Percentiles rank a stretch among this genome's conserved stretches.
These are phyloP conservation scores for Setomelanomma holmii DNA, from an alignment of 2,329 filamentous ascomycete species.

Conservation along the genomic window DNA sequence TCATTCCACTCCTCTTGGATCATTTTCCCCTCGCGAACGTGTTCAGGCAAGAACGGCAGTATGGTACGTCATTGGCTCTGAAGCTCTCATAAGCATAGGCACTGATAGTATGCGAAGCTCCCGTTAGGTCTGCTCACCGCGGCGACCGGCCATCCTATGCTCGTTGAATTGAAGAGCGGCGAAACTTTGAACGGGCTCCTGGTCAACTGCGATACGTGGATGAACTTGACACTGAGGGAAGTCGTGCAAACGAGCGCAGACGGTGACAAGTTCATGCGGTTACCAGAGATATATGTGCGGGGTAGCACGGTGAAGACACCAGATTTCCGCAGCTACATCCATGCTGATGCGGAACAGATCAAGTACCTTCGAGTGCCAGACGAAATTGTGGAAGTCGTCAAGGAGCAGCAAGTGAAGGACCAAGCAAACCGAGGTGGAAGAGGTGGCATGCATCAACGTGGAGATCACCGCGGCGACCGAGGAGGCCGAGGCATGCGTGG, in stretches of 20 bases:
- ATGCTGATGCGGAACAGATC: conserved; percentile 67
- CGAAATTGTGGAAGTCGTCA: conserved; percentile 93
- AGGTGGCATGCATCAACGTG: conserved; percentile 65
- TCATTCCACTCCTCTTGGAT: too few relatives aligned
- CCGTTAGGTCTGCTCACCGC: conserved; percentile 85
- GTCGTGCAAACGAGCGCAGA: conserved; percentile 96
- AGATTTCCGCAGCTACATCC: not conserved
- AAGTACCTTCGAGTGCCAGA: conserved; percentile 97
- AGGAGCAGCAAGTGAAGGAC: conserved; percentile 85
- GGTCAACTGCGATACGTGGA: conserved; percentile 98
- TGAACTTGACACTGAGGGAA: conserved; percentile 97
- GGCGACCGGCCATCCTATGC: conserved; percentile 96
- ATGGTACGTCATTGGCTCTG: conserved; percentile 31
- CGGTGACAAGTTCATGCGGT: conserved; percentile 88
- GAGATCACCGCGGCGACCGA: conserved; percentile 60
- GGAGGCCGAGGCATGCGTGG: conserved; percentile 63
- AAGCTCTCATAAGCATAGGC: conserved; percentile 10
- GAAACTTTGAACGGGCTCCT: conserved; percentile 97
- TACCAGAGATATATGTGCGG: conserved; percentile 94
- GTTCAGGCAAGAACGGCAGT: conserved; percentile 1
- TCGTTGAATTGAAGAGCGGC: conserved; percentile 96
- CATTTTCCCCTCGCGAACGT: too few relatives aligned
- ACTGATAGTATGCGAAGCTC: conserved; percentile 54
- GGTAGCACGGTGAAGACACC: conserved; percentile 86
- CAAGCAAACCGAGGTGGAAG: conserved; percentile 67